Evolutionary conservation across 2,329 filamentous ascomycete genomes (phyloP), one percentile per base, ranked within the genome.

Genomic region (Stylonectria norvegica): DNA sequence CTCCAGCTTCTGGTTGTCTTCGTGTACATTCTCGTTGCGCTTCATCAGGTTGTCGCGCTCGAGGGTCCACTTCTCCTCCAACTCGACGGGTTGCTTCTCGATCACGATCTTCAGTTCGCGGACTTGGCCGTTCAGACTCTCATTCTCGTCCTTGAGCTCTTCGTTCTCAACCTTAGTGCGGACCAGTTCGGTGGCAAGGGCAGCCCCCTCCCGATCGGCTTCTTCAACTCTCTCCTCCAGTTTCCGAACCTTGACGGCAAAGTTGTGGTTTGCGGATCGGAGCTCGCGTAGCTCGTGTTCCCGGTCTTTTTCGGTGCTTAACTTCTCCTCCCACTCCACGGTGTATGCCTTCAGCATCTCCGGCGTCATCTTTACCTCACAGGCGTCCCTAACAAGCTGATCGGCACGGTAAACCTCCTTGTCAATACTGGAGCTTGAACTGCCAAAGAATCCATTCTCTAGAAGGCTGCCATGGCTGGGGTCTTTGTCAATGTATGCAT

Each of bases 391-490:
- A 11, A 98, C 88, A 45, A 98, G 80, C 55, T 93, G 82, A 62
- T 98, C 93, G 12, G 93, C 93, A 35, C 90, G 83, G 63, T 98
- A 98, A 5, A 98, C 81, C 61, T 96, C 93, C 65, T 95, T 96
- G 61, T 98, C 93, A 10, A 89, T 78, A 51, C 82, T 86, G n/a
- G 83, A 83, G 22, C 87, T 89, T 17, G 89, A 91, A 61, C 85
- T 91, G 45, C 93, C 93, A 59, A 98, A 98, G 73, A 98, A 98
- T 11, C 93, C 93, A 30, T 89, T 95, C 64, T 98, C 93, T 1
- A 97, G 78, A 34, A 98, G 85, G 12, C 89, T 95, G 36, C 83
- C 89, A n/a, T 89, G 84, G 3, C 89, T 95, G 0, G 93, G 93
- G 6, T 89, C 80, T 55, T 89, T 86, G 65, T 98, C 93, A 48